phyloP scores from a whole-genome alignment of 2,329 filamentous ascomycete genomes.

The Alternaria infectoria region DNA sequence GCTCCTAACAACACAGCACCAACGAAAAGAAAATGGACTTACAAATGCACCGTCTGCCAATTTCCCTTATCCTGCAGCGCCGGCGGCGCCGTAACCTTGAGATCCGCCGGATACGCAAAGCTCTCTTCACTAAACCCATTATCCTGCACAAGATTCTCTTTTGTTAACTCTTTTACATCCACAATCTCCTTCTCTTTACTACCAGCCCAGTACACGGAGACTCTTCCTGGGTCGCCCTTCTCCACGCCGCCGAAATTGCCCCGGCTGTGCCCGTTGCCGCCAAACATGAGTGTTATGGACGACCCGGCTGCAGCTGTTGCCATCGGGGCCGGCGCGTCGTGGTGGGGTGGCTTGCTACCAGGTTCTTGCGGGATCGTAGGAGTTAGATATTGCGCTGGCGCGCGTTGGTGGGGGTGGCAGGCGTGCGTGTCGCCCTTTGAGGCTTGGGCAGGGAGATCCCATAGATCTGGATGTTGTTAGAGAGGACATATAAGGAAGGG shows the following conservation, averaged over 20 bases:
- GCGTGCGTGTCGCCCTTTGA: constrained; percentile 16
- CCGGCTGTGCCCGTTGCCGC: constrained; percentile 35
- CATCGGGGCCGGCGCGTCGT: constrained; percentile 25
- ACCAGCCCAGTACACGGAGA: constrained; percentile 25
- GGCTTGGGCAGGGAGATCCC: constrained; percentile 9
- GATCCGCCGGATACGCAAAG: constrained; percentile 28
- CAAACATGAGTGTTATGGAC: constrained; percentile 31
- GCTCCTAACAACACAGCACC: neutral
- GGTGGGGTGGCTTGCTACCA: neutral
- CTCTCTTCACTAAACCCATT: constrained; percentile 31
- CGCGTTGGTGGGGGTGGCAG: constrained; percentile 25
- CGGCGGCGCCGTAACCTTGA: constrained; percentile 20
- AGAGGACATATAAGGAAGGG: neutral
- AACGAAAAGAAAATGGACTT: neutral
- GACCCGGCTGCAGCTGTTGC: constrained; percentile 20
- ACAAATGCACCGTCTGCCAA: constrained; percentile 30
- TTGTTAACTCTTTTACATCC: constrained; percentile 26
- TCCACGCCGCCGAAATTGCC: constrained; percentile 36
- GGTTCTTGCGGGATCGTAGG: neutral
- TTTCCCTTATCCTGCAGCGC: constrained; percentile 36
- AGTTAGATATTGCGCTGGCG: constrained; percentile 12
- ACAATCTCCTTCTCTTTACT: constrained; percentile 27
- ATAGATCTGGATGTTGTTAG: neutral
- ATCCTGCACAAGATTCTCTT: constrained; percentile 22
- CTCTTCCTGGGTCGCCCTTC: constrained; percentile 17